Base-by-base conservation (phyloP, 202 grass and related monocot species). In the Hordeum pubiflorum region DNA sequence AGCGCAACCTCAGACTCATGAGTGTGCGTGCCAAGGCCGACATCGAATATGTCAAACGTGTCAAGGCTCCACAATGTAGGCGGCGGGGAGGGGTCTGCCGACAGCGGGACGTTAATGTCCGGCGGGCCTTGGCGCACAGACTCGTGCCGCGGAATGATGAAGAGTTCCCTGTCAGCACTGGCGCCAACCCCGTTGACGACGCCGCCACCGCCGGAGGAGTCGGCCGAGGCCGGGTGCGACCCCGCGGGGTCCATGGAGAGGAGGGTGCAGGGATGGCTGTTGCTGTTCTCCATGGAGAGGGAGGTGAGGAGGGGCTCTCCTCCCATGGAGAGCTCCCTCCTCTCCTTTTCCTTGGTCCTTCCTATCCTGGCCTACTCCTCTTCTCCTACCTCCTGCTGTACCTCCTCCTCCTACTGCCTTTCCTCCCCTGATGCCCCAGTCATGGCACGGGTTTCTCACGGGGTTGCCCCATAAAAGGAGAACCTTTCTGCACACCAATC, bases 191-290 rank as follows among this genome's bases (percentile, higher is more conserved):
- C 86, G 41, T 76, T 76, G 79, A 75, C 26, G 0, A 61, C 79
- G 0, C 66, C 83, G 0, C 66, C 83, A 0, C 81, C 64, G 0
- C 77, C 64, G 0, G 81, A 77, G 18, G 88, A 83, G 10, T 70
- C 75, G 0, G 61, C 44, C 0, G 89, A 88, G 60, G 67, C 68
- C 6, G 54, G 74, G 29, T 79, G 81, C 11, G 84, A 79, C 2
- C 91, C 91, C 0, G 86, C 76, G 15, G 88, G 73, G 46, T 94
- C 91, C 85, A 94, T 94, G 74, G 91, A 94, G 74, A 94, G 91
- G 37, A 82, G 86, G 74, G 91, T 94, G 86, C 74, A 87, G 74
- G 86, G 85, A 57, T 88, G 85, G 63, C 33, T 80, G 74, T 76
- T 87, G 77, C 61, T 84, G 87, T 89, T 93, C 61, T 94, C 91